Evolutionary conservation across 768 basidiomycete species (phyloP), one percentile per base, ranked within the genome.

Genomic region (Cystofilobasidium ferigula): DNA sequence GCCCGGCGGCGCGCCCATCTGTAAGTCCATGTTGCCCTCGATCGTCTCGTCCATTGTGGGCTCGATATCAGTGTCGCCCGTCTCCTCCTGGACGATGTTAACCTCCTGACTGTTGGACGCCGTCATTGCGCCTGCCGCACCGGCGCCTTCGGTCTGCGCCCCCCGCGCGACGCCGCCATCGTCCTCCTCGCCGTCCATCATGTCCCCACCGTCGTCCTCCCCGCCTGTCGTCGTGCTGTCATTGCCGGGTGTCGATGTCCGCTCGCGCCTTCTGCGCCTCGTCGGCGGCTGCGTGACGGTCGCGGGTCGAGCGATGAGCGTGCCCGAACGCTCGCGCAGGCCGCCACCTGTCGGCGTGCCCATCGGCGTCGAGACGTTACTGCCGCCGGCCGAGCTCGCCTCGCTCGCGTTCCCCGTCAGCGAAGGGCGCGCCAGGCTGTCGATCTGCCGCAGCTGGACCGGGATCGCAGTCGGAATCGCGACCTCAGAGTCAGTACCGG

Each of bases 311-410:
- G 67, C 74, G n/a, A 74, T 64, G n/a, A 75, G 71, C 0, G 74
- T 75, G 22, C 71, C 72, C 36, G 72, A 62, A 40, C 74, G 61
- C 38, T 74, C 72, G 10, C 64, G 58, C 20, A 42, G 45, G 54
- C 69, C 70, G 28, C 43, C 45, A 16, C 70, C 61, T 5, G 69
- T 70, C 7, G 74, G 75, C 20, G 75, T 74, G 0, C 74, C 75
- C 67, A 73, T 72, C 13, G 75, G 75, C 48, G 73, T 74, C 32
- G 75, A 75, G 36, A 72, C 71, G 26, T 72, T 75, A 59, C 73
- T 74, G 45, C 65, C 63, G 58, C 42, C 70, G 53, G n/a, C 67
- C 53, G 47, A 69, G 62, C 67, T 63, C 22, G 72, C 69, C 48
- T 71, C 72, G 43, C 72, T 70, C 22, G 64, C 60, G 22, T 70